A percentile compares a stretch with the other conserved stretches of the same genome.
These are phyloP conservation scores for Metschnikowia drakensbergensis DNA, from an alignment of 805 yeast genomes.

Conservation along the genomic window DNA sequence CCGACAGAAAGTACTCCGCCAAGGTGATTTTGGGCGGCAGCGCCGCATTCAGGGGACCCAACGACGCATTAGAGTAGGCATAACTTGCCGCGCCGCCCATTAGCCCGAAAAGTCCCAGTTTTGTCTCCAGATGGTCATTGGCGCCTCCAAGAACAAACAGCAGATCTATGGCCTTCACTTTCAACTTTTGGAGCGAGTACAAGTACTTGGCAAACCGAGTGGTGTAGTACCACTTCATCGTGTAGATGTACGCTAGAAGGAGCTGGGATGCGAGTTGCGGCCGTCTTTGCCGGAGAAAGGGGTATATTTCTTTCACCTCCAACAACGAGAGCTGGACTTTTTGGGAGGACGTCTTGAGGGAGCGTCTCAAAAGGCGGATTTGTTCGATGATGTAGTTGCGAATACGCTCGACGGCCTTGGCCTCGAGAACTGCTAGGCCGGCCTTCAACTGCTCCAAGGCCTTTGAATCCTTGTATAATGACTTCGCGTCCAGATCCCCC, in stretches of 20 bases:
- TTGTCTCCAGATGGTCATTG: conserved; percentile 18
- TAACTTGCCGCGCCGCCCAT: conserved; percentile 7
- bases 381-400: conserved; percentile 62
- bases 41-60: conserved; percentile 1
- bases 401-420: conserved; percentile 69
- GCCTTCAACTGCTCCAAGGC: conserved; percentile 29
- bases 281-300: conserved; percentile 53
- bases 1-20: conserved; percentile 49
- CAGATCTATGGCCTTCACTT: conserved; percentile 51
- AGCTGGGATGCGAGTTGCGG: conserved; percentile 67
- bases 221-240: conserved; percentile 92
- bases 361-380: conserved; percentile 61
- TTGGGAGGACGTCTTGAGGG: conserved; percentile 64
- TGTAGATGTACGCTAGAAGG: conserved; percentile 73
- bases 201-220: conserved; percentile 74
- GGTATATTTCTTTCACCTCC: conserved; percentile 56
- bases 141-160: conserved; percentile 51
- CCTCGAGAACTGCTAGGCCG: conserved; percentile 49
- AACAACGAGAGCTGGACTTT: conserved; percentile 64
- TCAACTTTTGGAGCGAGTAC: conserved; percentile 64
- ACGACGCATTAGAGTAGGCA: neutral
- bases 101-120: conserved; percentile 14
- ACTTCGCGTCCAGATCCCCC: neutral
- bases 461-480: conserved; percentile 19
- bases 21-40: conserved; percentile 21